phyloP scores from a whole-genome alignment of 306 rosid species.

The Oemleria cerasiformis region DNA sequence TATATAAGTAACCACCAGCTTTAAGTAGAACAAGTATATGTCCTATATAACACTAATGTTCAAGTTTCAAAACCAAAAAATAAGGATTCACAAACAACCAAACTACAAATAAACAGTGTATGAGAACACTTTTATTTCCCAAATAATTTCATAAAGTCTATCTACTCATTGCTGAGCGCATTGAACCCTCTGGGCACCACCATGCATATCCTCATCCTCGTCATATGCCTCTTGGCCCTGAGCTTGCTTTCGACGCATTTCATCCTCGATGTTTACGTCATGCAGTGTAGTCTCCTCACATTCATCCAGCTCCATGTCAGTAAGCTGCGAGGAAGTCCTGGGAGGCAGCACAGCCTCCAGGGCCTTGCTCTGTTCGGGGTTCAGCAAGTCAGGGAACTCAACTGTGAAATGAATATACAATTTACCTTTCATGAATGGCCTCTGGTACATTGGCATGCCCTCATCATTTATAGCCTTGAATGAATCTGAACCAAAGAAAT shows the following conservation, averaged over 20 bases:
- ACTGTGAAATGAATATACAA: constrained; percentile 80
- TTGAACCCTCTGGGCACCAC: constrained; percentile 94
- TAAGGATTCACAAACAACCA: no score
- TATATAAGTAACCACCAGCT: no score
- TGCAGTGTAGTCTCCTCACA: constrained; percentile 95
- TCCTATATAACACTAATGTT: no score
- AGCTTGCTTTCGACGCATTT: constrained; percentile 67
- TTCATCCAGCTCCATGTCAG: constrained; percentile 95
- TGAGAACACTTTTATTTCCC: constrained; percentile 6
- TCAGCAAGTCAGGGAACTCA: constrained; percentile 76
- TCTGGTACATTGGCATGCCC: constrained; percentile 95
- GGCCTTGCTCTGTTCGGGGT: constrained; percentile 63
- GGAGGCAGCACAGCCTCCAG: constrained; percentile 71
- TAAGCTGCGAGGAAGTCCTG: constrained; percentile 51
- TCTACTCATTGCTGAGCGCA: constrained; percentile 63
- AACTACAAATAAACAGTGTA: neutral
- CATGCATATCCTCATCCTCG: constrained; percentile 87
- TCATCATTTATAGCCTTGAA: constrained; percentile 90
- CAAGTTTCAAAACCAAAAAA: no score
- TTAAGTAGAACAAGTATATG: no score
- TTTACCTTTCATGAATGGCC: constrained; percentile 91
- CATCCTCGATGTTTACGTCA: constrained; percentile 89
- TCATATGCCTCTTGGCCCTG: constrained; percentile 79
- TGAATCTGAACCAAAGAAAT: constrained; percentile 26
- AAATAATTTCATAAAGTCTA: neutral